These are phyloP conservation scores for Chlorella sorokiniana DNA, from an alignment of 139 green algal genomes.

Conservation along the genomic window DNA sequence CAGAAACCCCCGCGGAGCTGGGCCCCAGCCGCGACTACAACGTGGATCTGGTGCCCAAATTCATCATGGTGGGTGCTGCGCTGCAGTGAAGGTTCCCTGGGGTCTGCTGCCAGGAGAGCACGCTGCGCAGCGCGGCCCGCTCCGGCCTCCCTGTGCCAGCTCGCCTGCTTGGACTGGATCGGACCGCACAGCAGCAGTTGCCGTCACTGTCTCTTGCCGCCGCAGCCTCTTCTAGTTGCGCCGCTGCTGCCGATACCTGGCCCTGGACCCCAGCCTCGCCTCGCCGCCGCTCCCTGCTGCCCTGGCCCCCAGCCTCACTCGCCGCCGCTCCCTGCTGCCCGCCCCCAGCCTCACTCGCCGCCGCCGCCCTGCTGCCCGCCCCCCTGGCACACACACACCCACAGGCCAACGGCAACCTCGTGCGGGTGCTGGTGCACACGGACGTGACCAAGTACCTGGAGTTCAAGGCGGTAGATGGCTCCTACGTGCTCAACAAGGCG, in stretches of 20 bases:
- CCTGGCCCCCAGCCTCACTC: too few relatives aligned
- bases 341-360: too few relatives aligned
- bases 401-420: slow-evolving; percentile 78
- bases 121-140: background rate
- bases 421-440: slow-evolving; percentile 93
- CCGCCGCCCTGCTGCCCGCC: too few relatives aligned
- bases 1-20: slow-evolving; percentile 68
- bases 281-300: too few relatives aligned
- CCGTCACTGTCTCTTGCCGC: too few relatives aligned
- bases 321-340: too few relatives aligned
- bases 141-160: too few relatives aligned
- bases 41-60: slow-evolving; percentile 98
- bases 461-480: slow-evolving; percentile 98
- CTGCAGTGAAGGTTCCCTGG: background rate
- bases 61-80: slow-evolving; percentile 89
- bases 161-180: too few relatives aligned
- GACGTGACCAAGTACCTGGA: slow-evolving; percentile 98
- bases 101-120: background rate
- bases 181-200: too few relatives aligned
- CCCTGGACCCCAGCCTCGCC: too few relatives aligned
- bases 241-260: too few relatives aligned
- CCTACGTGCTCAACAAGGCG: slow-evolving; percentile 90
- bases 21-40: slow-evolving; percentile 95
- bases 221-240: too few relatives aligned
- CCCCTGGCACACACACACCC: background rate